Percentiles rank a stretch among this genome's conserved stretches.
These are phyloP conservation scores for Blastobotrys arbuscula DNA, from an alignment of 1,139 yeast species.

Conservation along the genomic window DNA sequence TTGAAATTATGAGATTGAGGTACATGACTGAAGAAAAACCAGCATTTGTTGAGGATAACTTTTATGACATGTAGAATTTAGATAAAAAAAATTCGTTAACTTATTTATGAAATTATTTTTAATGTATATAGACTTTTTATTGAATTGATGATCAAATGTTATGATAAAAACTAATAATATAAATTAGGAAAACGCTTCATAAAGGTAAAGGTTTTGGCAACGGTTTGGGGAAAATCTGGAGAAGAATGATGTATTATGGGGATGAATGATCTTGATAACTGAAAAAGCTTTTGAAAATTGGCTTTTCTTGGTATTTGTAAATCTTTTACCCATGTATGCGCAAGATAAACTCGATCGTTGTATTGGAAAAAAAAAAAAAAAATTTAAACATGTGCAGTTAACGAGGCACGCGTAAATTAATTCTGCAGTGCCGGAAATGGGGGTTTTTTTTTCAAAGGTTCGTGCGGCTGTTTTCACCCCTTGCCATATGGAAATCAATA, in stretches of 20 bases:
- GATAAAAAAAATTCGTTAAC: not conserved
- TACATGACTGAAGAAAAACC: conserved; percentile 20
- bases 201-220: too few species aligned
- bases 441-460: not conserved
- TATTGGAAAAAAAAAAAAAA: not conserved
- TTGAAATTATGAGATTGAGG: conserved; percentile 70
- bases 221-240: too few species aligned
- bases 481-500: not conserved
- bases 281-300: too few species aligned
- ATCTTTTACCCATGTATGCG: too few species aligned
- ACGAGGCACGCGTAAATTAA: not conserved
- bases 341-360: too few species aligned
- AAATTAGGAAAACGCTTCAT: too few species aligned
- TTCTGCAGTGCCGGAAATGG: not conserved
- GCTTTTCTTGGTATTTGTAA: too few species aligned
- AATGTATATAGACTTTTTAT: not conserved
- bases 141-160: too few species aligned
- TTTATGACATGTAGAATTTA: not conserved
- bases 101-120: not conserved
- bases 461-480: not conserved
- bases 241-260: too few species aligned
- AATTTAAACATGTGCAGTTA: not conserved
- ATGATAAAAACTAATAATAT: too few species aligned
- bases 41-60: conserved; percentile 12
- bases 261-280: too few species aligned